phyloP scores from a whole-genome alignment of 169 alveolate species.

The Plasmodium gonderi region DNA sequence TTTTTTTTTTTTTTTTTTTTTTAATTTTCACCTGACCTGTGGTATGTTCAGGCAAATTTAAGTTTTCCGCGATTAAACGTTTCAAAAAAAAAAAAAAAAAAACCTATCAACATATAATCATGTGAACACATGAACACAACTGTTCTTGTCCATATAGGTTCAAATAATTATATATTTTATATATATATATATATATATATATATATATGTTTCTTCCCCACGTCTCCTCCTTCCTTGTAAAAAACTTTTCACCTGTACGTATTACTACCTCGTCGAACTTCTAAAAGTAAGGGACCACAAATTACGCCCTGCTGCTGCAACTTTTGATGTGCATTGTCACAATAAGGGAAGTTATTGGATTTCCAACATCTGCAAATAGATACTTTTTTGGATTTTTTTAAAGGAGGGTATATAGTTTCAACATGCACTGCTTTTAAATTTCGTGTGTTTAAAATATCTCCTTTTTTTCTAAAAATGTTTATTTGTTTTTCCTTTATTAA shows the following conservation, averaged over 20 bases:
- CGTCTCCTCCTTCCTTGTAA: background rate
- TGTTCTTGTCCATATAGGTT: too few species aligned
- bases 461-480: slow-evolving; percentile 32
- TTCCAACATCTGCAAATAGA: slow-evolving; percentile 89
- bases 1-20: too few species aligned
- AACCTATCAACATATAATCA: too few species aligned
- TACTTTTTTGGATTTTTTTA: slow-evolving; percentile 73
- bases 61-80: too few species aligned
- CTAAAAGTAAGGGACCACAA: slow-evolving; percentile 85
- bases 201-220: background rate
- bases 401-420: slow-evolving; percentile 74
- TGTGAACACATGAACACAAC: too few species aligned
- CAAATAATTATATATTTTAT: too few species aligned
- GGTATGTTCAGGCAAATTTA: too few species aligned
- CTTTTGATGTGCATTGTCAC: slow-evolving; percentile 88
- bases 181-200: background rate
- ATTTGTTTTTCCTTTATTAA: slow-evolving; percentile 13
- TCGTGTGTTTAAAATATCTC: slow-evolving; percentile 46
- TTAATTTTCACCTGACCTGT: too few species aligned
- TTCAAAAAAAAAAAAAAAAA: too few species aligned
- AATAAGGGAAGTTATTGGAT: slow-evolving; percentile 87
- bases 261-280: slow-evolving; percentile 71
- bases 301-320: slow-evolving; percentile 84
- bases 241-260: background rate
- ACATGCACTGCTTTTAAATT: slow-evolving; percentile 73